phyloP scores from a whole-genome alignment of 2,329 filamentous ascomycete species.

The Teratosphaeria zuluensis region DNA sequence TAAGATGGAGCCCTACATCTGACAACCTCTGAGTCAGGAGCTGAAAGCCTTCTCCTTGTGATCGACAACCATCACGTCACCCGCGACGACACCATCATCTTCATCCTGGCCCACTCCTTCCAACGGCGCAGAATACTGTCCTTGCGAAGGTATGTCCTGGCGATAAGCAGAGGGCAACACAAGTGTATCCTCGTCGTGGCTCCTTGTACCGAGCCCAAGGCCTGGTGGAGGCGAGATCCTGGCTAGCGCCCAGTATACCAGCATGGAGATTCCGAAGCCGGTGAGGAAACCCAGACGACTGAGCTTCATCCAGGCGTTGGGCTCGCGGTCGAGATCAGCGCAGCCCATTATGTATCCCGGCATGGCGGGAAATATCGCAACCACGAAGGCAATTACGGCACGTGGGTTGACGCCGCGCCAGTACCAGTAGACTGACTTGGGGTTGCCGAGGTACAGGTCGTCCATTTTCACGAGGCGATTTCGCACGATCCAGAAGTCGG shows the following conservation, averaged over 20 bases:
- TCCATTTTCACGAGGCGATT: background rate
- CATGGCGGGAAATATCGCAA: background rate
- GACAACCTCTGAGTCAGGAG: too few species aligned
- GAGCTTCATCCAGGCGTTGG: background rate
- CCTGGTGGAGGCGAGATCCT: background rate
- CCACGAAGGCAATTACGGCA: slow-evolving; percentile 1
- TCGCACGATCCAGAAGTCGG: background rate
- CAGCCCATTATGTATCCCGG: background rate
- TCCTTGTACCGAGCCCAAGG: background rate
- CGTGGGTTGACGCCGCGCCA: slow-evolving; percentile 2
- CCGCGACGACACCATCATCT: background rate
- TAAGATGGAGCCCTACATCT: too few species aligned
- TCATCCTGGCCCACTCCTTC: background rate
- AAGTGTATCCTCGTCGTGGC: background rate
- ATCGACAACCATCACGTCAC: background rate
- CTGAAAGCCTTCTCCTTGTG: background rate
- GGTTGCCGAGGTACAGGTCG: background rate
- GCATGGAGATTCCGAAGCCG: background rate
- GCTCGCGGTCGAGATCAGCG: background rate
- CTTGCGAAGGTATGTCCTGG: background rate
- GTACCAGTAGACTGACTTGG: slow-evolving; percentile 2
- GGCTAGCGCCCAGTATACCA: background rate
- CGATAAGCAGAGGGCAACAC: background rate
- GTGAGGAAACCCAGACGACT: background rate
- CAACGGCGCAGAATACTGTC: background rate